Evolutionary conservation across 2,329 filamentous ascomycete species (phyloP), one percentile per base, ranked within the genome.

Genomic region (Exophiala aquamarina): DNA sequence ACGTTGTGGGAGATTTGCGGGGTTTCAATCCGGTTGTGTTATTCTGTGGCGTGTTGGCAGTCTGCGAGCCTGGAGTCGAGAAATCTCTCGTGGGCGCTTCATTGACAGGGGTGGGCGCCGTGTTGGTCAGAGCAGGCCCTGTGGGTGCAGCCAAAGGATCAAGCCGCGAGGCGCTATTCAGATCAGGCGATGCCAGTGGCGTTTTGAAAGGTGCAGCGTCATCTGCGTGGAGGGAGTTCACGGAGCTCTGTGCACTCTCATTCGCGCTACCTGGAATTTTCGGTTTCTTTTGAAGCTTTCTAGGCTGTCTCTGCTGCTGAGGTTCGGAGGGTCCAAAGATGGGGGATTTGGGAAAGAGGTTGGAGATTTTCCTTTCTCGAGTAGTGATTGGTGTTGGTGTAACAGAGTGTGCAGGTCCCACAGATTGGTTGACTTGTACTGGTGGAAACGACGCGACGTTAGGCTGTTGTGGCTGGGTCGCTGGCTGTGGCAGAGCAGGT

Each of bases 181-280:
- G 41, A 31, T 66, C 62, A 15, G 64, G 61, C 7, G 61, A 58
- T 21, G 59, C 54, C 23, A 62, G 51, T 34, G 63, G 56, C 28
- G 67, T 62, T 42, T 61, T 61, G 31, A 68, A 58, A 19, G 59
- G 59, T 7, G 48, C 63, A 11, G 60, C 63, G 7, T 66, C 63
- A 13, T 62, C 62, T 4, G 55, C 75, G 37, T 58, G 70, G n/a
- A 95, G 72, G 6, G 91, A 96, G 13, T 87, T 81, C 5, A 81
- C 86, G 13, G 93, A 97, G 63, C 91, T 96, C 55, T 95, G 90
- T 0, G 92, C 91, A 63, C 92, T 96, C 15, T 84, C 85, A 58
- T 89, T 91, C 17, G 86, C 70, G 61, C 87, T 89, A 33, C 83
- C 84, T 0, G 87, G 84, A 45, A 87, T 73, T n/a, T 71, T 63